Percentiles rank a stretch among this genome's conserved stretches.
phyloP scores from a whole-genome alignment of 805 yeast genomes.

The Barnettozyma populi region DNA sequence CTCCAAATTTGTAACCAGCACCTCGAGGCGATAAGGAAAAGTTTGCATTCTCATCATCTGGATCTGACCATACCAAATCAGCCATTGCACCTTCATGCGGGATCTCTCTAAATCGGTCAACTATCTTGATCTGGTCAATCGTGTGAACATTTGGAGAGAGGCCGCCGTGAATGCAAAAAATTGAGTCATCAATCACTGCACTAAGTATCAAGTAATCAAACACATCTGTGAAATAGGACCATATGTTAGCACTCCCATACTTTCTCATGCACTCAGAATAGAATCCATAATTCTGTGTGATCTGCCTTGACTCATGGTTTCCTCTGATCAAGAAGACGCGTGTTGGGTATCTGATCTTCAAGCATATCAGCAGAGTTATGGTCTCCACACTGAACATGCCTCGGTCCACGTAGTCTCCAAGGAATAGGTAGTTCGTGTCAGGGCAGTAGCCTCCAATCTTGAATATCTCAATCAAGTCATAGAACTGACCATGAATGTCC shows the following conservation, averaged over 20 bases:
- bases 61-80: slow-evolving; percentile 97
- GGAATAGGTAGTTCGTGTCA: slow-evolving; percentile 83
- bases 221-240: slow-evolving; percentile 86
- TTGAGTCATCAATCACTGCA: slow-evolving; percentile 82
- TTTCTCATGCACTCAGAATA: slow-evolving; percentile 91
- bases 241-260: slow-evolving; percentile 74
- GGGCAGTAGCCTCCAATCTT: slow-evolving; percentile 92
- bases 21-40: slow-evolving; percentile 92
- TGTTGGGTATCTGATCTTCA: slow-evolving; percentile 83
- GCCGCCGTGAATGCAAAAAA: slow-evolving; percentile 97
- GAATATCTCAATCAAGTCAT: slow-evolving; percentile 88
- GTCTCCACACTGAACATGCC: slow-evolving; percentile 95
- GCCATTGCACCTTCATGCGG: slow-evolving; percentile 99
- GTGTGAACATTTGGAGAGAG: slow-evolving; percentile 92
- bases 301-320: slow-evolving; percentile 94
- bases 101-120: slow-evolving; percentile 89
- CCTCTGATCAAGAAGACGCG: slow-evolving; percentile 84
- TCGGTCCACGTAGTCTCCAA: slow-evolving; percentile 95
- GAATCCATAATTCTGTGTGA: slow-evolving; percentile 95
- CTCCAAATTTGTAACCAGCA: slow-evolving; percentile 96
- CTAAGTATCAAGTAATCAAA: slow-evolving; percentile 88
- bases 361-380: slow-evolving; percentile 70
- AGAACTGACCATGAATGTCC: slow-evolving; percentile 96
- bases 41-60: slow-evolving; percentile 73
- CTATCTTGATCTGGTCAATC: slow-evolving; percentile 82